Base-by-base conservation (phyloP, 2,329 filamentous ascomycete species). In the Pezizomycotina sp. region DNA sequence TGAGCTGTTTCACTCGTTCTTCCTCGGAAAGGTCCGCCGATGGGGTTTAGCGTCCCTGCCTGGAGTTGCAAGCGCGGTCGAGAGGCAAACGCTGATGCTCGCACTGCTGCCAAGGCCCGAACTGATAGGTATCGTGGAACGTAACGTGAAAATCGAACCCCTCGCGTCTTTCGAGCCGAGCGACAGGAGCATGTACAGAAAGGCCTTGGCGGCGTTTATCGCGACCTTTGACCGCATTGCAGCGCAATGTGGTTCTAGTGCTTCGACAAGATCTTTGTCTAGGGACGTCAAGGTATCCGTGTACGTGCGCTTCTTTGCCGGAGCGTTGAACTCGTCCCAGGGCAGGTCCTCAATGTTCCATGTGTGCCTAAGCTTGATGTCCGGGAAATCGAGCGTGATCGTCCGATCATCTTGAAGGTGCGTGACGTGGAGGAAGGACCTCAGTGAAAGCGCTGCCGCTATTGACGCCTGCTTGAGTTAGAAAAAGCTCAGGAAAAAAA, bases 351-450 rank as follows among this genome's bases (percentile, higher is more conserved):
- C 80, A 47, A 98, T 92, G 55, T 89, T 74, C 89, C 89, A 98
- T 1, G 78, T 83, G 58, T 98, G 83, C 36, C 78, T 66, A 48
- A 98, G 67, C 48, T 77, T 74, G 49, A 95, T 83, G 56, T 98
- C 89, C 43, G 83, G 76, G 56, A 98, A 95, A 51, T 77, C 77
- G 36, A 98, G 64, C 2, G 79, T 79, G 31, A 98, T 74, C 9
- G 78, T 92, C 42, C 82, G 74, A 55, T 77, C 79, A 19, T 42
- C 33, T 61, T 93, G 93, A 29, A 92, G 71, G 9, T 86, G 80
- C 10, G 84, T 92, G 55, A 95, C 86, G 52, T 92, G 83, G 31
- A 98, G 77, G 57, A 95, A 98, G 27, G 89, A 95, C 50, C 89
- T 77, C 18, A 98, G 69, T 18, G 89, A 92, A 41, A 98, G 91